Evolutionary conservation across 1,284 basidiomycete species (phyloP).

Genomic region (Sporisorium graminicola): DNA sequence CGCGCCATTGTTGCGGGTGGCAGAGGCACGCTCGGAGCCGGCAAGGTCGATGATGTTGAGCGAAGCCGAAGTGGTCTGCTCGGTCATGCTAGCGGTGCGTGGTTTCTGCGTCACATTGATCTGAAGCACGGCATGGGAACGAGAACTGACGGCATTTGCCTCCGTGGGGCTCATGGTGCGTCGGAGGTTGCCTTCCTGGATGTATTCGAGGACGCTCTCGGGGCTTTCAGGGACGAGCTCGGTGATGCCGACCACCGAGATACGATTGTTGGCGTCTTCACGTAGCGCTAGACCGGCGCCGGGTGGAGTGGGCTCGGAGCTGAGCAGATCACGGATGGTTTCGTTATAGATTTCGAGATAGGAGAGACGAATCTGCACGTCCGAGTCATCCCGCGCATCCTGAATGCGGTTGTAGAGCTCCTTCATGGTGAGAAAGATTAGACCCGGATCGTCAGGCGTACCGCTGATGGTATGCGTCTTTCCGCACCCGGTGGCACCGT

Average conservation of each 20-base stretch:
- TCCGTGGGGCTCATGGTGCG: conserved; percentile 69
- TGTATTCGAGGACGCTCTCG: conserved; percentile 65
- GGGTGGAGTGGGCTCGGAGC: conserved; percentile 61
- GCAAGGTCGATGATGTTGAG: conserved; percentile 70
- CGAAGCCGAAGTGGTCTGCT: conserved; percentile 65
- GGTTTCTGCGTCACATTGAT: conserved; percentile 68
- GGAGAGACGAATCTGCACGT: conserved; percentile 64
- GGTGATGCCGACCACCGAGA: conserved; percentile 69
- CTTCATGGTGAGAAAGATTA: conserved; percentile 69
- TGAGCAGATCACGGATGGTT: conserved; percentile 67
- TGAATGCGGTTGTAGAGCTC: conserved; percentile 67
- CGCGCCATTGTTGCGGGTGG: conserved; percentile 67
- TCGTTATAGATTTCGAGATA: conserved; percentile 70
- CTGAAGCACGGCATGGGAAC: conserved; percentile 68
- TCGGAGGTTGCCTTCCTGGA: conserved; percentile 66
- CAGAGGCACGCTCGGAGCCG: conserved; percentile 67
- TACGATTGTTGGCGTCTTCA: conserved; percentile 66
- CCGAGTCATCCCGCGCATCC: conserved; percentile 58
- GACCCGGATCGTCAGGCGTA: conserved; percentile 63
- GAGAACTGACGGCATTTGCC: conserved; percentile 67
- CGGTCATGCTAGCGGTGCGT: conserved; percentile 62
- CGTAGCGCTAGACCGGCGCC: conserved; percentile 65
- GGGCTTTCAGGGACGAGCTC: conserved; percentile 65
- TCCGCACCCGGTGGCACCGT: conserved; percentile 69
- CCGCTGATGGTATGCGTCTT: conserved; percentile 69